Base-by-base conservation (phyloP, 2,329 filamentous ascomycete species). In the Biscogniauxia mediterranea region DNA sequence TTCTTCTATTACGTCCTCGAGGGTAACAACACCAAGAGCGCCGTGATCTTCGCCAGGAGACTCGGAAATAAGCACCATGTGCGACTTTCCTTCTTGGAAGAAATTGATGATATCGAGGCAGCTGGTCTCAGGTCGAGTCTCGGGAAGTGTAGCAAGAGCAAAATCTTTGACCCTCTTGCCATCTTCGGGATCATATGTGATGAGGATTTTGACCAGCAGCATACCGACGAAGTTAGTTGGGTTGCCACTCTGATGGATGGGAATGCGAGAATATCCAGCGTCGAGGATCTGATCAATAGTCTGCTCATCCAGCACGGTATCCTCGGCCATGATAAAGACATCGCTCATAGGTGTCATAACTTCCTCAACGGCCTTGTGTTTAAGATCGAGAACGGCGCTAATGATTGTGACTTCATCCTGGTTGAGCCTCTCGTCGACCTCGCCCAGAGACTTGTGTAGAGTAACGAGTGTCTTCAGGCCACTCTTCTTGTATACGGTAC, bases 311-410 rank as follows among this genome's bases (percentile, higher is more conserved):
- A 99, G 79, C 1, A 98, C 83, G 4, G 94, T 95, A 71, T 99
- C 93, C 56, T 94, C 91, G n/a, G 93, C 93, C 86, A 99, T 92
- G 63, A 91, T 94, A 74, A 96, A 99, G 55, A 98, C 95, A 73
- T 99, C 93, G 53, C 92, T 88, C 91, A 99, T 98, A 0, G 95
- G 95, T 0, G 96, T 99, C 95, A 99, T 99, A 73, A 99, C 97
- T 72, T 87, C 90, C 52, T 92, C 92, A 6, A 99, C 93, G 0
- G 94, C 84, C 79, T 99, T 99, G 68, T 95, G 93, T 79, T 98
- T 99, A 67, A 99, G 82, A 73, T 99, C 95, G 60, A 99, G 80
- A 15, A 98, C 95, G 46, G 95, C 94, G 67, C 92, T 97, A 76
- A 99, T 99, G 75, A 99, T 99, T 62, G 95, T 98, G 67, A 99